A percentile compares a stretch with the other conserved stretches of the same genome.
These are phyloP conservation scores for Tricholoma saponaceum DNA, from an alignment of 768 basidiomycete genomes.

Conservation along the genomic window DNA sequence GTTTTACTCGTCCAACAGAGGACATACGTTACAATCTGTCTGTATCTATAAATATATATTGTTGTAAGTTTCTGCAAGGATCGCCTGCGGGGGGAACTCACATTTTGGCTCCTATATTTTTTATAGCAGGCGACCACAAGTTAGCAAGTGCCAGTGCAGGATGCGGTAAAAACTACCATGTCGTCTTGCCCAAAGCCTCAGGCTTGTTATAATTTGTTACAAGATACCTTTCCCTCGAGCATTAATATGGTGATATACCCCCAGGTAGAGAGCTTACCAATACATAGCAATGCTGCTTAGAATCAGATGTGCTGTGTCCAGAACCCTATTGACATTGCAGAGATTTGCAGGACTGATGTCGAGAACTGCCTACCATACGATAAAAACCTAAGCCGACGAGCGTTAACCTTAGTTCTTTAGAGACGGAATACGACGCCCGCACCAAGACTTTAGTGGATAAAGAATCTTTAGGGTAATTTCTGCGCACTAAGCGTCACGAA, in stretches of 20 bases:
- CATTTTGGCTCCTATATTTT: conserved; percentile 38
- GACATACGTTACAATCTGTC: conserved; percentile 45
- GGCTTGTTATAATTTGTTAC: conserved; percentile 39
- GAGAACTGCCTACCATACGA: conserved; percentile 26
- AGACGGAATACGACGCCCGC: conserved; percentile 1
- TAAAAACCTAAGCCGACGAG: conserved; percentile 25
- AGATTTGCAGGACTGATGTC: not conserved
- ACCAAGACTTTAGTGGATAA: conserved; percentile 37
- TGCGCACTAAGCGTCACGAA: conserved; percentile 6
- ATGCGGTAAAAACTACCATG: conserved; percentile 30
- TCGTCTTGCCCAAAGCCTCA: conserved; percentile 29
- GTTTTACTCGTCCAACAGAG: not conserved
- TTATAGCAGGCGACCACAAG: not conserved
- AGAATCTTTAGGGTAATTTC: conserved; percentile 38
- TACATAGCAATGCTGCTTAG: conserved; percentile 43
- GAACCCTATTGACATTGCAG: conserved; percentile 20
- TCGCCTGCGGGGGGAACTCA: conserved; percentile 14
- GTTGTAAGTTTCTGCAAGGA: conserved; percentile 1
- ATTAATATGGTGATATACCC: not conserved
- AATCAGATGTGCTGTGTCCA: conserved; percentile 43
- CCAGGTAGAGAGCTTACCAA: conserved; percentile 26
- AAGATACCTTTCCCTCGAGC: conserved; percentile 33
- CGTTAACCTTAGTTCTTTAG: not conserved
- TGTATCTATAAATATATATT: conserved; percentile 35
- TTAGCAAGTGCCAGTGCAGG: not conserved